Conservation (phyloP, 148 eudicot genomes). For the Agrostemma githago region DNA sequence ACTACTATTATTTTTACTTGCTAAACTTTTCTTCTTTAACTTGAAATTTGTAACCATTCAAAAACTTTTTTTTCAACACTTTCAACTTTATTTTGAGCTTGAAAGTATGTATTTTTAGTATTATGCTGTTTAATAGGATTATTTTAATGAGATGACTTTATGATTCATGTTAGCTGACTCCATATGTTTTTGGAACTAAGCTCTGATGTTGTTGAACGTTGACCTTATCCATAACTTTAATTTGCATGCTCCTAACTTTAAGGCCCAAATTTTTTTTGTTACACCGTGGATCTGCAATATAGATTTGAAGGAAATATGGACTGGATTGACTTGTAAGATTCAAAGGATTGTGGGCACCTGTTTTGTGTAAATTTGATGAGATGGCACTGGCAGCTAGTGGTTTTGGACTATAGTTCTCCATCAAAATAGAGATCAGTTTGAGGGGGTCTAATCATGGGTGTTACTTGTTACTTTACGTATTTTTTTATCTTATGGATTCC, state of each 20-base stretch:
- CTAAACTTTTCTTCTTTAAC: no score
- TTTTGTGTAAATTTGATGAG: background rate
- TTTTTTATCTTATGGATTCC: background rate
- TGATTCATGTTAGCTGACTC: no score
- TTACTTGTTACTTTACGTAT: background rate
- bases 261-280: background rate
- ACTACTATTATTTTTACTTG: no score
- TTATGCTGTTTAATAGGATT: no score
- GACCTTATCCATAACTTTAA: background rate
- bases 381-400: background rate
- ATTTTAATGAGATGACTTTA: no score
- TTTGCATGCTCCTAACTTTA: background rate
- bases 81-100: no score
- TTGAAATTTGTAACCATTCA: no score
- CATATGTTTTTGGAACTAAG: no score
- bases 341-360: background rate
- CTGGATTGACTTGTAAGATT: background rate
- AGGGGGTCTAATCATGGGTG: background rate
- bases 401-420: background rate
- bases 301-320: background rate
- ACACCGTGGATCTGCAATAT: background rate
- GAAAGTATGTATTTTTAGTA: no score
- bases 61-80: no score
- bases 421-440: background rate
- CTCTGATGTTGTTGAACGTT: no score